Percentiles rank a stretch among this genome's conserved stretches.
Evolutionary conservation across 805 yeast species (phyloP).

Genomic region (Dipodascopsis uninucleata): DNA sequence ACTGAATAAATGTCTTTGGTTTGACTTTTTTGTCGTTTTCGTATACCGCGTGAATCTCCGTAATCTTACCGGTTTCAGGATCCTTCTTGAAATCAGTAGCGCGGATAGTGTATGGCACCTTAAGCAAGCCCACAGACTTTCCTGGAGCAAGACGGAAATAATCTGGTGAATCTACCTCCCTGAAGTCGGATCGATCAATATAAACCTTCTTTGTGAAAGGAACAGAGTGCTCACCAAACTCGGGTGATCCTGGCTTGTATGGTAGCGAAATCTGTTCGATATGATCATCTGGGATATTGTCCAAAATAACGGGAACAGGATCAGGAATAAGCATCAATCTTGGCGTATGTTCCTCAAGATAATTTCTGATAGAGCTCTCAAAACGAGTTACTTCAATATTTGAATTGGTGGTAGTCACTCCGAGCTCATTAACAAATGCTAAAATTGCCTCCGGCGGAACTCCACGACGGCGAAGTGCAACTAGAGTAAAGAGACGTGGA

Average conservation of each 20-base stretch:
- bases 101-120: constrained; percentile 78
- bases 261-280: constrained; percentile 73
- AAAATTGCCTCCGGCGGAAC: constrained; percentile 98
- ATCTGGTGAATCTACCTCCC: constrained; percentile 60
- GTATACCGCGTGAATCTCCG: constrained; percentile 72
- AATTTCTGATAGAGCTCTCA: constrained; percentile 83
- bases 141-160: constrained; percentile 92
- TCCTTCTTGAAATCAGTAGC: constrained; percentile 67
- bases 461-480: constrained; percentile 94
- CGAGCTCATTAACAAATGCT: constrained; percentile 87
- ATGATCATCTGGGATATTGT: constrained; percentile 72
- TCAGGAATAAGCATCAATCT: constrained; percentile 89
- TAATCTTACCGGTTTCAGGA: constrained; percentile 54
- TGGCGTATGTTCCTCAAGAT: constrained; percentile 86
- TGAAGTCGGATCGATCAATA: constrained; percentile 86
- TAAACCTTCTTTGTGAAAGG: constrained; percentile 73
- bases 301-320: constrained; percentile 79
- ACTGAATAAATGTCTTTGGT: constrained; percentile 95
- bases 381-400: constrained; percentile 87
- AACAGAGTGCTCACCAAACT: constrained; percentile 69
- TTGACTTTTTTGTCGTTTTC: constrained; percentile 62
- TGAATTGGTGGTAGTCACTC: constrained; percentile 91
- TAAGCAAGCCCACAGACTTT: constrained; percentile 91
- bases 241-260: constrained; percentile 79
- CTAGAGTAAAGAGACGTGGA: constrained; percentile 92